phyloP scores from a whole-genome alignment of 345 rosid genomes.

The Punica granatum region DNA sequence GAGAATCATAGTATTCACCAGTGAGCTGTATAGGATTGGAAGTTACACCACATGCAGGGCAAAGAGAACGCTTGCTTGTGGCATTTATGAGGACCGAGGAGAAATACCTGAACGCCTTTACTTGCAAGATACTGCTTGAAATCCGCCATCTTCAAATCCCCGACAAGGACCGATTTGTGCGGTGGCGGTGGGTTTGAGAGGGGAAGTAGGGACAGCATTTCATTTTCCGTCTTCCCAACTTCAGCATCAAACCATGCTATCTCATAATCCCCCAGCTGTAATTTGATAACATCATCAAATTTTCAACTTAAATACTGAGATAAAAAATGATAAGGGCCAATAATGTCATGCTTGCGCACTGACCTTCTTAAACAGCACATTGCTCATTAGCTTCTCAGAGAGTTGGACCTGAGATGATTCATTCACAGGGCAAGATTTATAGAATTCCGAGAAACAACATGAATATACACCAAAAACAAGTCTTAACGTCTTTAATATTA shows the following conservation, averaged over 20 bases:
- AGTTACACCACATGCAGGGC: neutral
- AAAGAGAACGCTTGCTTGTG: neutral
- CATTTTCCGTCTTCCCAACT: constrained; percentile 81
- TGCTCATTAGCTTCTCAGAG: constrained; percentile 93
- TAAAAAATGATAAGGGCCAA: neutral
- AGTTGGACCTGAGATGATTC: constrained; percentile 66
- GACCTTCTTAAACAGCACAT: constrained; percentile 92
- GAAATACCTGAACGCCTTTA: constrained; percentile 76
- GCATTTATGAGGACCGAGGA: neutral
- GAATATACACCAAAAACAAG: neutral
- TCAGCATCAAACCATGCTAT: constrained; percentile 90
- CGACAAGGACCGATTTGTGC: constrained; percentile 86
- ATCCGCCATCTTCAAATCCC: constrained; percentile 89
- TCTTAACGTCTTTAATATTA: constrained; percentile 15
- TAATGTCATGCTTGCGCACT: neutral
- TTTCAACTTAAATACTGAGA: neutral
- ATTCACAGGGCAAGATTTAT: constrained; percentile 16
- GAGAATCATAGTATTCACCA: neutral
- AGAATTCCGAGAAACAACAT: neutral
- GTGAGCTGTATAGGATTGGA: neutral
- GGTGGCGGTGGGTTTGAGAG: constrained; percentile 48
- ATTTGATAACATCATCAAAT: constrained; percentile 6
- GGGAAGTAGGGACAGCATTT: constrained; percentile 56
- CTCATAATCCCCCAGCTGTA: constrained; percentile 86
- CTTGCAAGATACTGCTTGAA: constrained; percentile 86